These are phyloP conservation scores for Trichosanthes cucumerina DNA, from an alignment of 306 rosid genomes.

Conservation along the genomic window DNA sequence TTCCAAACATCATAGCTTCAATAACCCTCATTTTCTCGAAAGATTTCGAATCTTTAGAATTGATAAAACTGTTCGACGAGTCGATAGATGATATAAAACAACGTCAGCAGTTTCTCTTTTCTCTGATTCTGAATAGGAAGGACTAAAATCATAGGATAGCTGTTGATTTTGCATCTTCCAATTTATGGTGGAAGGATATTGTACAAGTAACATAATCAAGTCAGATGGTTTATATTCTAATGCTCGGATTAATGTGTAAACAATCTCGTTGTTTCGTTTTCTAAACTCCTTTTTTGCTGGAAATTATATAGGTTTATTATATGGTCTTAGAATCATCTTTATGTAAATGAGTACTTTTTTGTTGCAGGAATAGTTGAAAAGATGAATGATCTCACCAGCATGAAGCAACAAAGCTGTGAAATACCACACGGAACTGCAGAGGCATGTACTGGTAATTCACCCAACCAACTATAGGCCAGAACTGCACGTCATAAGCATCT, in stretches of 20 bases:
- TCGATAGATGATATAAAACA: not conserved
- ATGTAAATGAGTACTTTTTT: not conserved
- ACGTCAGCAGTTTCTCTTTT: not conserved
- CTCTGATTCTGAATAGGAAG: not conserved
- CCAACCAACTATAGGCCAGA: slow-evolving; percentile 94
- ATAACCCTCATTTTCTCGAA: not conserved
- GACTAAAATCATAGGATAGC: not conserved
- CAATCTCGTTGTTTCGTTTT: not conserved
- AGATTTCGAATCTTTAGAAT: not conserved
- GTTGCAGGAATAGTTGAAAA: not conserved
- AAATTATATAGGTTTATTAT: not conserved
- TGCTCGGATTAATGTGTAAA: not conserved
- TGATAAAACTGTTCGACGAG: not conserved
- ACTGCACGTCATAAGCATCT: slow-evolving; percentile 35
- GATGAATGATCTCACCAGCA: slow-evolving; percentile 54
- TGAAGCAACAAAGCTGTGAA: slow-evolving; percentile 57
- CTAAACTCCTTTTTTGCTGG: not conserved
- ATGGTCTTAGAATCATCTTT: not conserved
- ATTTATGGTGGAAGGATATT: not conserved
- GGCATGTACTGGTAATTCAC: slow-evolving; percentile 93
- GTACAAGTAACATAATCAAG: not conserved
- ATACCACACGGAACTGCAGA: slow-evolving; percentile 64
- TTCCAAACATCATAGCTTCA: not conserved
- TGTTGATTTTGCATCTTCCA: not conserved
- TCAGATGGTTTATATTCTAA: not conserved